Conservation (phyloP, 306 rosid species). For the Begonia loranthoides region DNA sequence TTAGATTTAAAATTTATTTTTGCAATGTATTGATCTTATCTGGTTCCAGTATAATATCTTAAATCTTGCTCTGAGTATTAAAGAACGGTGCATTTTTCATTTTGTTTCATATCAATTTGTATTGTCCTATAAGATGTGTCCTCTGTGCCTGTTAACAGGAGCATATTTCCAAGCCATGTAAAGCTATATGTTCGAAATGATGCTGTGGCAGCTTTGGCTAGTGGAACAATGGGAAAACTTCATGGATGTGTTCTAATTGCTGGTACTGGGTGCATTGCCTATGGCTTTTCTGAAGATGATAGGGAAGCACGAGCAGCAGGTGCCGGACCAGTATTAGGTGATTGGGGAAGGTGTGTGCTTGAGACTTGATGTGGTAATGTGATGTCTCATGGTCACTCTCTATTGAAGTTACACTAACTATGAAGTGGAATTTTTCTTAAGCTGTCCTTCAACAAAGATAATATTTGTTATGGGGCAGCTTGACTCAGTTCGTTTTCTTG, state of each 20-base stretch:
- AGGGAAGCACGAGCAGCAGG: conserved; percentile 93
- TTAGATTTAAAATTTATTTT: too few relatives aligned
- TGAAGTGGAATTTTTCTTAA: neutral
- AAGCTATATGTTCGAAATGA: conserved; percentile 78
- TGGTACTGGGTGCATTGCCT: conserved; percentile 84
- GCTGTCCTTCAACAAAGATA: neutral
- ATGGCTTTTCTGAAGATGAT: conserved; percentile 81
- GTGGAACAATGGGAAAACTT: conserved; percentile 87
- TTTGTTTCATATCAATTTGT: too few relatives aligned
- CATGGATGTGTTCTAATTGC: conserved; percentile 92
- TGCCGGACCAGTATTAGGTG: conserved; percentile 91
- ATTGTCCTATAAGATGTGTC: neutral
- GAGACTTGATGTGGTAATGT: neutral
- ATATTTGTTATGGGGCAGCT: neutral
- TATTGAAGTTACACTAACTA: neutral
- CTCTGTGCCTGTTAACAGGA: conserved; percentile 29
- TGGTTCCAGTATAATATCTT: too few relatives aligned
- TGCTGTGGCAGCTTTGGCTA: conserved; percentile 88
- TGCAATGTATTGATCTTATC: too few relatives aligned
- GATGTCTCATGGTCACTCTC: neutral
- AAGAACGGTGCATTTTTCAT: too few relatives aligned
- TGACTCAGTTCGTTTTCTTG: conserved; percentile 4
- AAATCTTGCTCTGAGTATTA: too few relatives aligned
- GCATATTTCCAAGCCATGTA: conserved; percentile 62
- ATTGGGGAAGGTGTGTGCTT: conserved; percentile 78